These are phyloP conservation scores for Phyllosticta citrichinensis DNA, from an alignment of 2,329 filamentous ascomycete species.

Conservation along the genomic window DNA sequence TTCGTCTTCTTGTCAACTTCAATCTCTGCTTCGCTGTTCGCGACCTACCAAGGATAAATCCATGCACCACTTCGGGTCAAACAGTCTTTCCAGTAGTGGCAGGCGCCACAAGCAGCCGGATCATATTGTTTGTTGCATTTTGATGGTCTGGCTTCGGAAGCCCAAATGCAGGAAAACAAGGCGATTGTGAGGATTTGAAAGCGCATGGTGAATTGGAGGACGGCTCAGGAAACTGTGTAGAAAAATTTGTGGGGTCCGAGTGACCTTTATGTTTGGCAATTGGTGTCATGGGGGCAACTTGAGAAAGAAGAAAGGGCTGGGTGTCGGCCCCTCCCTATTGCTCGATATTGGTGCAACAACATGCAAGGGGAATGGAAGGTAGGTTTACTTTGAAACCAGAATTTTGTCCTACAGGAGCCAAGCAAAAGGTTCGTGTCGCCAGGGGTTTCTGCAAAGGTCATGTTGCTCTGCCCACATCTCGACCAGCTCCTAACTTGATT, in stretches of 20 bases:
- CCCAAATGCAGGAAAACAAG: not conserved
- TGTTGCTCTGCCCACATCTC: too few species aligned
- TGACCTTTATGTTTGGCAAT: not conserved
- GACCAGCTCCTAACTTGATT: too few species aligned
- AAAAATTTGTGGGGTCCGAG: not conserved
- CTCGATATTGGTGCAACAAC: not conserved
- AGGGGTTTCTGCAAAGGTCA: not conserved
- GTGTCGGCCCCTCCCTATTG: not conserved
- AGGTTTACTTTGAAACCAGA: not conserved
- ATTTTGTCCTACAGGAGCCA: not conserved
- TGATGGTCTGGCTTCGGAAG: not conserved
- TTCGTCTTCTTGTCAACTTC: not conserved
- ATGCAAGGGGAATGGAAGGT: not conserved
- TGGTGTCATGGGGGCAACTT: too few species aligned
- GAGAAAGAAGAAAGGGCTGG: not conserved
- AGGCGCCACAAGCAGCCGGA: not conserved
- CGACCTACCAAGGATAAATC: conserved; percentile 1
- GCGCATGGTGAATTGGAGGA: not conserved
- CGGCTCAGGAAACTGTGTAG: not conserved
- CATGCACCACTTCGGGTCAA: conserved; percentile 1
- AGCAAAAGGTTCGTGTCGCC: not conserved
- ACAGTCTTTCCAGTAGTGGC: conserved; percentile 6
- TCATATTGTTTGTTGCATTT: conserved; percentile 4
- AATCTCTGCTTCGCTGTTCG: not conserved
- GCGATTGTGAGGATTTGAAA: not conserved